Percentiles rank a stretch among this genome's conserved stretches.
Conservation (phyloP, 106 monocot genomes). For the Dioscorea alata region DNA sequence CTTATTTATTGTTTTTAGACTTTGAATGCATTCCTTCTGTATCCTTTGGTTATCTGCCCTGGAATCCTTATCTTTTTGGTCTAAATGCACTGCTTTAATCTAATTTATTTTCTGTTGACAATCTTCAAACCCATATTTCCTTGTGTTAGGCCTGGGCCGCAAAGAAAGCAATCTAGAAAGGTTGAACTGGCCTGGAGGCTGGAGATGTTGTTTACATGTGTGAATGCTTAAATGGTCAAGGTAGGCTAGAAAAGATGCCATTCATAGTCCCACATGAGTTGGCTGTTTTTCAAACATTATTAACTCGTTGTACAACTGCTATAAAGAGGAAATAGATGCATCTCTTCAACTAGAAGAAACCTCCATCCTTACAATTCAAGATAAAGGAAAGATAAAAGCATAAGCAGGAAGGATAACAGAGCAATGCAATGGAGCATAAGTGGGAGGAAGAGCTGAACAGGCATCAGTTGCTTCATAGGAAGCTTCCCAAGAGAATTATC, state of each 20-base stretch:
- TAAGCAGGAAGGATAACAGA: background rate
- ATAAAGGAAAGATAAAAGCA: background rate
- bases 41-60: no score
- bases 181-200: background rate
- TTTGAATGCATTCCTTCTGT: no score
- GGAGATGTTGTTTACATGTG: background rate
- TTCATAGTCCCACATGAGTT: background rate
- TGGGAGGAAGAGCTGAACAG: background rate
- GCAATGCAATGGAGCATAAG: background rate
- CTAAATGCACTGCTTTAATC: no score
- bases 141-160: no score
- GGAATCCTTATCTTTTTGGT: no score
- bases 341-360: background rate
- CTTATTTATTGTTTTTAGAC: no score
- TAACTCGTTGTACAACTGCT: background rate
- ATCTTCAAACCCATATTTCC: no score
- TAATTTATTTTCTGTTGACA: no score
- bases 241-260: background rate
- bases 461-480: conserved; percentile 7
- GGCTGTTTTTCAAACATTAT: no score
- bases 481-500: conserved; percentile 76
- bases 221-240: background rate
- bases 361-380: background rate
- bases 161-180: background rate
- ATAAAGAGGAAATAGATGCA: background rate